Base-by-base conservation (phyloP, 345 rosid genomes). In the Fremontodendron californicum region DNA sequence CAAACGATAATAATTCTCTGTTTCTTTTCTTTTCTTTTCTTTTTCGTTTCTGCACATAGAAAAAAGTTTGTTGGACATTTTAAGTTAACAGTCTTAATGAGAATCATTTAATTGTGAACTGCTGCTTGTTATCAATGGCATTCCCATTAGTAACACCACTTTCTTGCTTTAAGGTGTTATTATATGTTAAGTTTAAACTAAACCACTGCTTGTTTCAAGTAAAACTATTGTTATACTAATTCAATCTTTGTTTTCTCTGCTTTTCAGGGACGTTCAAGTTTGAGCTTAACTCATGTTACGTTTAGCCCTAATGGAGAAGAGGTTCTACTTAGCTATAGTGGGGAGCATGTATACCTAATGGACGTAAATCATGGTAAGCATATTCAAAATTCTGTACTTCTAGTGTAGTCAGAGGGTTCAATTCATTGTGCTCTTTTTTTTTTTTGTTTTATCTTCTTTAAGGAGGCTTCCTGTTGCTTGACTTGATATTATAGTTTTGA, bases 251-350 rank as follows among this genome's bases (percentile, higher is more conserved):
- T 51, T 64, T 69, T 76, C 52, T 45, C 80, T 80, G 63, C 68
- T 71, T 74, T 82, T 64, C 90, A 96, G 99, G 93, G 91, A 75
- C 85, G 84, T 25, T 83, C 94, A 70, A 87, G 89, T 84, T 84
- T 93, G 89, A 94, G 90, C 85, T 81, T 93, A 69, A 93, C 99
- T 71, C 99, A 96, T 89, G 98, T 96, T 81, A 75, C 96, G 42
- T 93, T 93, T 86, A 93, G 98, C 81, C 99, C 98, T 73, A 88
- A 81, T 84, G 96, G 99, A 66, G 98, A 92, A 77, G 99, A 96
- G 85, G 92, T 93, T 85, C 88, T 96, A 64, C 88, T 96, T 67
- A 96, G 94, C 88, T 96, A 96, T 78, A 90, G 96, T 5, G 97
- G 94, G 79, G 99, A 96, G 89, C 98, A 96, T 85, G 97, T 86